phyloP scores from a whole-genome alignment of 441 rosid genomes.

The Bocquillonia castaneifolia region DNA sequence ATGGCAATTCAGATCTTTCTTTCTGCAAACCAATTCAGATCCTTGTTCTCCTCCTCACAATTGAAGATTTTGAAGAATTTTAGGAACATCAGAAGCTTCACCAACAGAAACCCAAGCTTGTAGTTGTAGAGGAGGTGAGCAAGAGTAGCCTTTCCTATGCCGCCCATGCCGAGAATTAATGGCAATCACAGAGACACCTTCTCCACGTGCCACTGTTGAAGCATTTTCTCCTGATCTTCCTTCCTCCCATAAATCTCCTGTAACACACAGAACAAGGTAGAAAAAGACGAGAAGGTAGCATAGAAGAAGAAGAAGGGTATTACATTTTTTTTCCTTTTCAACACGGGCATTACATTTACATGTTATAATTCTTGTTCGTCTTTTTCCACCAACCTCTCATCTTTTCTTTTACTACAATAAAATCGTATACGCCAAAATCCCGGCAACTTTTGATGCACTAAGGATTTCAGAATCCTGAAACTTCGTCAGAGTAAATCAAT shows the following conservation, averaged over 20 bases:
- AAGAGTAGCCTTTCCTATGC: background rate
- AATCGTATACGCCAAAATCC: too few relatives aligned
- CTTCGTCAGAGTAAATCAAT: background rate
- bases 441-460: too few relatives aligned
- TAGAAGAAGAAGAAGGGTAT: too few relatives aligned
- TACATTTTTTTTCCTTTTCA: too few relatives aligned
- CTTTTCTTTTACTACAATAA: too few relatives aligned
- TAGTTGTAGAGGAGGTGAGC: slow-evolving; percentile 23
- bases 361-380: too few relatives aligned
- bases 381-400: too few relatives aligned
- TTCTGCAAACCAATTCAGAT: slow-evolving; percentile 10
- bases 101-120: slow-evolving; percentile 22
- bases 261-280: slow-evolving; percentile 9
- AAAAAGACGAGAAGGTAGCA: too few relatives aligned
- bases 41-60: background rate
- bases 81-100: slow-evolving; percentile 18
- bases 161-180: slow-evolving; percentile 19
- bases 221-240: background rate
- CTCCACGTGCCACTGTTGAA: background rate
- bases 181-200: background rate
- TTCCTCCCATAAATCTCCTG: background rate
- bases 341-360: too few relatives aligned
- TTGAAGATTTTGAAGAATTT: slow-evolving; percentile 12
- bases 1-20: slow-evolving; percentile 18
- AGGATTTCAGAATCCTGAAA: background rate